These are phyloP conservation scores for Hypoxylon sp. DNA, from an alignment of 2,329 filamentous ascomycete genomes.

Conservation along the genomic window DNA sequence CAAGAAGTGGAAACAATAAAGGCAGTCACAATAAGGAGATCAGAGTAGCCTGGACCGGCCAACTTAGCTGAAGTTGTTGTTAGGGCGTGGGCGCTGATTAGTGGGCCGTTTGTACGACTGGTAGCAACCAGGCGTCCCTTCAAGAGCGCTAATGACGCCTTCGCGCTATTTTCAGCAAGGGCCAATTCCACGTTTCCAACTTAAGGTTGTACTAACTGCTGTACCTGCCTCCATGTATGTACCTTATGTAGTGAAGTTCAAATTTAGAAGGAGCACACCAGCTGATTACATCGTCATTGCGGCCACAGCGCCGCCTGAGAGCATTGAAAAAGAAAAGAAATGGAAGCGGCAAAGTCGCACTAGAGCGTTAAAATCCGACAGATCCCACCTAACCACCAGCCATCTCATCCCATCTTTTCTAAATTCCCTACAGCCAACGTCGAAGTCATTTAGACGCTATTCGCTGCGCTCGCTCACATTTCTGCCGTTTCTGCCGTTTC, in stretches of 20 bases:
- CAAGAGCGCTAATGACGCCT: too few relatives aligned
- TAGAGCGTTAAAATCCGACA: too few relatives aligned
- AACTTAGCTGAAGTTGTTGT: background rate
- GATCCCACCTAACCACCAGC: too few relatives aligned
- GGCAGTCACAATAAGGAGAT: slow-evolving; percentile 1
- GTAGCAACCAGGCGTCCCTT: too few relatives aligned
- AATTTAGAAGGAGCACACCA: background rate
- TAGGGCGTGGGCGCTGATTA: background rate
- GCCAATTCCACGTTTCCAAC: too few relatives aligned
- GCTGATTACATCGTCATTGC: background rate
- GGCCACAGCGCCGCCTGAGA: background rate
- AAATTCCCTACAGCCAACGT: background rate
- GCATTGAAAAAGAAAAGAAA: background rate
- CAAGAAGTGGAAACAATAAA: slow-evolving; percentile 4
- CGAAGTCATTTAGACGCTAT: background rate
- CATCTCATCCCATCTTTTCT: background rate
- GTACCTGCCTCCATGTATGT: too few relatives aligned
- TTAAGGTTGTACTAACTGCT: too few relatives aligned
- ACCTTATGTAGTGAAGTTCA: too few relatives aligned
- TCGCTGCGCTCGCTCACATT: background rate
- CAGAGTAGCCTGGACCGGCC: background rate
- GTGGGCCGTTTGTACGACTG: background rate
- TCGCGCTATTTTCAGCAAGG: too few relatives aligned
- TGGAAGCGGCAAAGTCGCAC: background rate
- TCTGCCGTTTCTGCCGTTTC: background rate